Percentiles rank a stretch among this genome's conserved stretches.
phyloP scores from a whole-genome alignment of 2,329 filamentous ascomycete species.

The Nigrospora osmanthi region DNA sequence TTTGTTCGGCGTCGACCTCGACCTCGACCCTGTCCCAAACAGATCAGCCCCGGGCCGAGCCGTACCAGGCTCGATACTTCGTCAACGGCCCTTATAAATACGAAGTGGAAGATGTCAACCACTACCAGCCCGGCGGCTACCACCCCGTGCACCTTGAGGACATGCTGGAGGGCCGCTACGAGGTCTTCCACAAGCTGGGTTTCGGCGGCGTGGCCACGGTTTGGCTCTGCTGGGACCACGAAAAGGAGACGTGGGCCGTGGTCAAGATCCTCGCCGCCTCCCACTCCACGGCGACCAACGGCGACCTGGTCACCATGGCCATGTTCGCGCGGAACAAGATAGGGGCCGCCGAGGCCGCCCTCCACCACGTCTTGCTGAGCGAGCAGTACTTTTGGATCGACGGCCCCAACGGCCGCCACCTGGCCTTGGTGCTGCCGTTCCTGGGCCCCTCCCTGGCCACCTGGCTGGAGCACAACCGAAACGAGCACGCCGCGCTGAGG shows the following conservation, averaged over 20 bases:
- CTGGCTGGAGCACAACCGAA: neutral
- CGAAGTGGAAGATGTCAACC: too few species aligned
- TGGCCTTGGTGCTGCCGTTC: constrained; percentile 4
- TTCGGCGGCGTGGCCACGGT: constrained; percentile 7
- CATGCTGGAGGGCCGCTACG: too few species aligned
- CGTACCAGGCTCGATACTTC: too few species aligned
- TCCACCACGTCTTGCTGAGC: constrained; percentile 3
- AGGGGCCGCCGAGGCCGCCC: neutral
- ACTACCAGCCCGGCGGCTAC: too few species aligned
- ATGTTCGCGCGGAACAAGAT: neutral
- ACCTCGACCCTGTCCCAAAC: too few species aligned
- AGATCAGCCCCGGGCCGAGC: too few species aligned
- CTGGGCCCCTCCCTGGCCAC: neutral
- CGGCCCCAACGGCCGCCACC: constrained; percentile 8
- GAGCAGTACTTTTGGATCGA: constrained; percentile 6
- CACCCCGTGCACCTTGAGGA: too few species aligned
- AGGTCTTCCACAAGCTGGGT: too few species aligned
- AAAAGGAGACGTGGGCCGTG: constrained; percentile 7
- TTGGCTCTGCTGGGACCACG: constrained; percentile 9
- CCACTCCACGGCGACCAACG: constrained; percentile 1
- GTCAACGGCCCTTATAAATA: too few species aligned
- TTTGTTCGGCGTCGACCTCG: too few species aligned
- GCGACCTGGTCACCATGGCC: constrained; percentile 2
- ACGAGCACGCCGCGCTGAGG: neutral
- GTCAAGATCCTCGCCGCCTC: constrained; percentile 6